These are phyloP conservation scores for Solanum paucissectum DNA, from an alignment of 257 asterid species.

Conservation along the genomic window DNA sequence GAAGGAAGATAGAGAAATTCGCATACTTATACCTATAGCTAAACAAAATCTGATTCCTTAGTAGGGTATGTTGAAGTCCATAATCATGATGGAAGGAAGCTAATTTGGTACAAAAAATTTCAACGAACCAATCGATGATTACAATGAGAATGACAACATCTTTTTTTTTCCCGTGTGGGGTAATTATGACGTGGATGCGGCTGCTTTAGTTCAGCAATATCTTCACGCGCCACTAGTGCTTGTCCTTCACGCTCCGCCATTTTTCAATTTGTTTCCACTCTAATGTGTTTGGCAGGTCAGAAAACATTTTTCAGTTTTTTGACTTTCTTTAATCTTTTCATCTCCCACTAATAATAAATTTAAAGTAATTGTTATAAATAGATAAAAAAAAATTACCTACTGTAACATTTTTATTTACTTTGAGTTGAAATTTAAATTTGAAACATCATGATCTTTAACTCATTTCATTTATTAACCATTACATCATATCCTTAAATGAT, in stretches of 20 bases:
- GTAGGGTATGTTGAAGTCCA: neutral
- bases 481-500: no score
- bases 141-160: neutral
- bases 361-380: no score
- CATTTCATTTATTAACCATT: no score
- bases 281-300: neutral
- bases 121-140: neutral
- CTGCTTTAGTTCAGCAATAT: neutral
- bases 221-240: neutral
- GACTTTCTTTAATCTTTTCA: neutral
- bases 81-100: neutral
- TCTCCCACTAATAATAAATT: neutral
- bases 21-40: neutral
- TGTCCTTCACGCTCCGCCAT: neutral
- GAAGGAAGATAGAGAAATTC: neutral
- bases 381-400: no score
- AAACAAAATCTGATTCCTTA: neutral
- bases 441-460: no score
- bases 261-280: neutral
- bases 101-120: neutral
- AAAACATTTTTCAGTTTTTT: no score
- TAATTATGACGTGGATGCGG: neutral
- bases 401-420: no score
- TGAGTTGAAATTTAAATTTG: no score
- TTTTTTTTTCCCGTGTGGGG: neutral